phyloP scores from a whole-genome alignment of 352 stramenopile species.

The Phytopythium oedochilum region DNA sequence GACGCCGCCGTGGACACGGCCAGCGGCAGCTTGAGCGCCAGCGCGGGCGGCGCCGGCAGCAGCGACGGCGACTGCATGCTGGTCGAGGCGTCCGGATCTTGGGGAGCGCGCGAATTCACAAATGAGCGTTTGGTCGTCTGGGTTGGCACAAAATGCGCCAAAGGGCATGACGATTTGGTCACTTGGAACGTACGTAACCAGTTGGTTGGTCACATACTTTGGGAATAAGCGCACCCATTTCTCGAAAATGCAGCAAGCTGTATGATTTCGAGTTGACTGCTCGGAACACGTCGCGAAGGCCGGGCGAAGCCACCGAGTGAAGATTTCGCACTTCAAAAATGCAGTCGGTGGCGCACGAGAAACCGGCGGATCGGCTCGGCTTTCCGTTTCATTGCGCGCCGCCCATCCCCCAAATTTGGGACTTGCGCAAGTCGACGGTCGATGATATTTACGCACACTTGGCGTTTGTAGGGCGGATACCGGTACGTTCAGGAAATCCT shows the following conservation, averaged over 20 bases:
- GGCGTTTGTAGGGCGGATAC: neutral
- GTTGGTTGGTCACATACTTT: too few species aligned
- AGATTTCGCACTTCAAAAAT: conserved; percentile 3
- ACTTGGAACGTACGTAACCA: too few species aligned
- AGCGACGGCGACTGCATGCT: neutral
- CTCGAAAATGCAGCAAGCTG: neutral
- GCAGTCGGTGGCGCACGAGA: neutral
- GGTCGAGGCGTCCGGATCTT: neutral
- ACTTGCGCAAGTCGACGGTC: neutral
- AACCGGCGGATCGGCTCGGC: neutral
- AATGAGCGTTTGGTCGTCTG: neutral
- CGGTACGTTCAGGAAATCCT: neutral
- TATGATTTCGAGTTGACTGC: neutral
- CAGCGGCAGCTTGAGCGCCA: conserved; percentile 9
- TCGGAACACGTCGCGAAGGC: neutral
- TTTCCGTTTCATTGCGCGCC: neutral
- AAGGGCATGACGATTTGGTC: too few species aligned
- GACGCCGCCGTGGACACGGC: conserved; percentile 4
- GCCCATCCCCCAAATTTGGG: neutral
- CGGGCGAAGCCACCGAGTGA: neutral
- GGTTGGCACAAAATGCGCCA: too few species aligned
- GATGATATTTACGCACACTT: neutral
- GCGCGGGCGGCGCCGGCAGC: neutral
- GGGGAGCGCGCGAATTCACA: neutral
- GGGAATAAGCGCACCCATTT: conserved; percentile 4